phyloP scores from a whole-genome alignment of 192 early-diverging fungal species.

The Backusella circina region DNA sequence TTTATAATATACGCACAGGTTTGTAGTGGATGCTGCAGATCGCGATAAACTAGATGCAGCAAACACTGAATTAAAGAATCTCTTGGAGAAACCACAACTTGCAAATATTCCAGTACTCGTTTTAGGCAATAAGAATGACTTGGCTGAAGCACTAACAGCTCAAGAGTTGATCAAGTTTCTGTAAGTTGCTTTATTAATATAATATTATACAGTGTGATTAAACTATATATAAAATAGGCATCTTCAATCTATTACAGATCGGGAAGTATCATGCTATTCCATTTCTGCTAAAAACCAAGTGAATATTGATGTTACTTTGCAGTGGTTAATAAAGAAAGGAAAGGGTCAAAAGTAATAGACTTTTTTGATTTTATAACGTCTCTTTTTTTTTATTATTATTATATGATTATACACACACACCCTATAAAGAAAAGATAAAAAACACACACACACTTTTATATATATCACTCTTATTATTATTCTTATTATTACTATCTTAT shows the following conservation, averaged over 20 bases:
- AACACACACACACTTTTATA: not conserved
- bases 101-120: constrained; percentile 95
- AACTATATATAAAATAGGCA: constrained; percentile 46
- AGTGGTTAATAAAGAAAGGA: constrained; percentile 92
- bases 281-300: constrained; percentile 97
- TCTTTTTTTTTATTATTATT: not conserved
- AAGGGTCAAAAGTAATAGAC: constrained; percentile 47
- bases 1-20: constrained; percentile 46
- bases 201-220: not conserved
- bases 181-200: constrained; percentile 42
- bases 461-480: not conserved
- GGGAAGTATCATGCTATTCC: constrained; percentile 98
- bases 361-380: not conserved
- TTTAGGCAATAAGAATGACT: constrained; percentile 98
- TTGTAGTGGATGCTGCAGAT: constrained; percentile 97
- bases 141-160: constrained; percentile 81
- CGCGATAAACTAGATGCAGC: constrained; percentile 90
- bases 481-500: too few species aligned
- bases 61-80: constrained; percentile 82
- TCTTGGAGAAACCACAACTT: constrained; percentile 93
- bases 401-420: not conserved
- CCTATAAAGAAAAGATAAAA: not conserved
- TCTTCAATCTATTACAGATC: constrained; percentile 81
- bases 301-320: constrained; percentile 95
- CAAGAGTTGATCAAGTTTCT: constrained; percentile 89